Base-by-base conservation (phyloP, 768 basidiomycete genomes). In the Leccinum rimulosum region DNA sequence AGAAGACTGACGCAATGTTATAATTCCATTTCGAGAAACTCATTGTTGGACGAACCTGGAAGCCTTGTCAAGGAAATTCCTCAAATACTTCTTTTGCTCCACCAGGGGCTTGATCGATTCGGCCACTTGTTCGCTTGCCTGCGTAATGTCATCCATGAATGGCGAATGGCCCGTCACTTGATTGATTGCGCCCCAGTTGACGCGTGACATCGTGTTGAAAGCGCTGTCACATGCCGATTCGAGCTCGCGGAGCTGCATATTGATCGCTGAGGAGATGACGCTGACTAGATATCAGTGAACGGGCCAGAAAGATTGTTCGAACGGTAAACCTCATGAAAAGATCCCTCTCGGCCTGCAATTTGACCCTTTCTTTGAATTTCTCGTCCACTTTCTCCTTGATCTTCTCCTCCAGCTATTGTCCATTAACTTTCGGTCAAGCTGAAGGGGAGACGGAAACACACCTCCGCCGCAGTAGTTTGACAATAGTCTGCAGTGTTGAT, bases 401-500 rank as follows among this genome's bases (percentile, higher is more conserved):
- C 67, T 92, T 93, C 65, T 96, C 93, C 69, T 98, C 97, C 30
- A 99, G 81, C 93, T 98, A 68, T 25, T 14, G 27, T 14, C 48
- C 1, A 27, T 66, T 11, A 61, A 52, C 31, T 19, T 47, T 56
- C 31, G 19, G 35, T 56, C 43, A 2, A 9, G 14, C 22, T 25
- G 1, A 19, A 45, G 36, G 9, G 40, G 8, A 12, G 19, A 51
- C 36, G 2, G 33, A 54, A 11, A 59, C 77, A 10, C 65, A 89
- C 95, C 83, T 97, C 93, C 19, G 85, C 68, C 1, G 95, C 92
- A 3, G 96, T 99, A 1, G 84, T 85, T 62, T 95, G 91, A 68
- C 97, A 99, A 70, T 98, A 99, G 69, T 98, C 95, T 1, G 95
- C 96, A 0, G 97, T 99, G 68, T 99, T 98, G 68, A 99, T 87